These are phyloP conservation scores for Mycena latifolia DNA, from an alignment of 768 basidiomycete species.

Conservation along the genomic window DNA sequence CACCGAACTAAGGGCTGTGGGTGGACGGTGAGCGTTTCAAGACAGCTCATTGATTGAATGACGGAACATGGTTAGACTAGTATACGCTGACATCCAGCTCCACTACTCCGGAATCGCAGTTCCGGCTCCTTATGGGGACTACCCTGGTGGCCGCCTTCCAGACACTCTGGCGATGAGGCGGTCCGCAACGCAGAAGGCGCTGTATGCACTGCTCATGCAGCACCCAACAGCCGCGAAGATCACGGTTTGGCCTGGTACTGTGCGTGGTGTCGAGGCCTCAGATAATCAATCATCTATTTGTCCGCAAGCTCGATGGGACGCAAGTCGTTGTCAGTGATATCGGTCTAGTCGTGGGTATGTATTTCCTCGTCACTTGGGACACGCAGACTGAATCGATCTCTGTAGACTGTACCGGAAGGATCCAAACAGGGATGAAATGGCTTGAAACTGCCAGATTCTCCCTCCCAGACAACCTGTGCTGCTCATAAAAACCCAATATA, in stretches of 20 bases:
- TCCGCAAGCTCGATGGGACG: slow-evolving; percentile 34
- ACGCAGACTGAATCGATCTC: slow-evolving; percentile 35
- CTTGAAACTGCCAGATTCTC: slow-evolving; percentile 16
- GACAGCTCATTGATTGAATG: slow-evolving; percentile 1
- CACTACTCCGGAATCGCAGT: slow-evolving; percentile 33
- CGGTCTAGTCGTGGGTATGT: slow-evolving; percentile 26
- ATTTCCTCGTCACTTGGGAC: slow-evolving; percentile 1
- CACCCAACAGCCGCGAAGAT: slow-evolving; percentile 17
- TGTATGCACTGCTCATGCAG: slow-evolving; percentile 33
- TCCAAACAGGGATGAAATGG: slow-evolving; percentile 19
- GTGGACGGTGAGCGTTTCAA: slow-evolving; percentile 33
- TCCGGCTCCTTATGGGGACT: slow-evolving; percentile 26
- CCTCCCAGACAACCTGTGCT: slow-evolving; percentile 18
- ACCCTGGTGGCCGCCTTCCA: slow-evolving; percentile 25
- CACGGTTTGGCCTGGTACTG: slow-evolving; percentile 16
- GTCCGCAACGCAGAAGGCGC: slow-evolving; percentile 37
- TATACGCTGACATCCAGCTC: slow-evolving; percentile 31
- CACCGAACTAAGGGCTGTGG: slow-evolving; percentile 23
- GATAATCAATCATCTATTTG: slow-evolving; percentile 11
- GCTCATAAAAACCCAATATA: slow-evolving; percentile 18
- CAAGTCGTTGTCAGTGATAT: slow-evolving; percentile 19
- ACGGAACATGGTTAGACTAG: slow-evolving; percentile 17
- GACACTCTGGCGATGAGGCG: slow-evolving; percentile 34
- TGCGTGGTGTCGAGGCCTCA: slow-evolving; percentile 24
- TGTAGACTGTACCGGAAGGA: slow-evolving; percentile 25